Base-by-base conservation (phyloP, 176 grass and related monocot species). In the Thalia dealbata region DNA sequence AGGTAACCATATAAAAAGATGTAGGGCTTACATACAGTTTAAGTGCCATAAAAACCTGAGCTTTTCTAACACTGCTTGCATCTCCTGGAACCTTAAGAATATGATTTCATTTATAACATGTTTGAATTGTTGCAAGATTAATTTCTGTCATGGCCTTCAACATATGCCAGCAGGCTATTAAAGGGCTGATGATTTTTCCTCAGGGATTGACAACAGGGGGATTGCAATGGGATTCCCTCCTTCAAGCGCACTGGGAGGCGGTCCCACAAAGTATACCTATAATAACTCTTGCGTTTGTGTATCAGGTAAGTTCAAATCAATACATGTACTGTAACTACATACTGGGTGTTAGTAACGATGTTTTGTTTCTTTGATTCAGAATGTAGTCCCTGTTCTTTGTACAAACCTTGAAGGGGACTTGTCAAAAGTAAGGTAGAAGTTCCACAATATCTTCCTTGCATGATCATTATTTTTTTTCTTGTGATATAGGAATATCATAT, bases 381-480 rank as follows among this genome's bases (percentile, higher is more conserved):
- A 96, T 82, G 92, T 96, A 44, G 89, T 96, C 77, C 92, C 92
- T 30, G 89, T 96, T 67, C 67, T 96, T 35, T 89, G 92, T 76
- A 96, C 92, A 81, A 89, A 91, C 71, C 87, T 96, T 81, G 92
- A 96, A 67, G 92, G 92, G 15, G 81, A 91, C 78, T 75, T 96
- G 55, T 77, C 89, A 52, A 96, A 87, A 96, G 84, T 96, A 77
- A 79, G 92, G 92, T 96, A 84, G 69, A 69, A 76, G 70, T 78
- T 9, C 75, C 56, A 16, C 73, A 1, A 8, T 52, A 22, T 14
- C 72, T 5, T 25, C 22, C 14, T 23, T 62, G 1, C 32, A 25
- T 25, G 50, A 48, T 58, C 19, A 58, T 7, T 56, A 19, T 56
- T 58, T 4, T 16, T 18, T n/a, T n/a, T 58, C 7, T n/a, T n/a